Evolutionary conservation across 306 rosid genomes (phyloP), one percentile per base, ranked within the genome.

Genomic region (Fragaria ananassa): DNA sequence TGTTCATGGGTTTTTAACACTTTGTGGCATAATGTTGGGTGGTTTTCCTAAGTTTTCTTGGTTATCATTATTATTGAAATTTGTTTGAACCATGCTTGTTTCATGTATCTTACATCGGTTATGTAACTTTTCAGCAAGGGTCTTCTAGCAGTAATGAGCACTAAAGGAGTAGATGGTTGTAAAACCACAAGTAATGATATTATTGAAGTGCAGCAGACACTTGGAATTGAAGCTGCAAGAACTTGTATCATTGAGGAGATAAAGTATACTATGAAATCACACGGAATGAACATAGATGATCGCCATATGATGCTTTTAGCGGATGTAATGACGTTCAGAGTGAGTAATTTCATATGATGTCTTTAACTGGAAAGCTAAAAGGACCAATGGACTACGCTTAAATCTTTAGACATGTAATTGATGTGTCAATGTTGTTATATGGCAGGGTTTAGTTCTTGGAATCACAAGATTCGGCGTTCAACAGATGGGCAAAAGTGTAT

Each of bases 271-370:
- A 94, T 94, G 97, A 86, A 81, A 82, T 83, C 85, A 34, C 95
- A 93, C 41, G 92, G 91, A 72, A 90, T 94, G 97, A 89, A 87
- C 86, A 92, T 94, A 78, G 98, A 94, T 70, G 79, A 78, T 71
- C 96, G 98, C 53, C 98, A 94, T 83, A 92, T 94, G 93, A 92
- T 88, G 94, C 97, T 94, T 83, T 86, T 94, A 65, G 97, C 97
- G 34, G 98, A 94, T 85, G 81, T 94, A 77, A 94, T 94, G 98
- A 94, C 98, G 12, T 79, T 75, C 77, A 81, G 89, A 87, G 98
- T 90, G 70, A 90, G 96, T 80, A 13, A 8, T 60, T 60, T 74
- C 46, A 15, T 18, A 18, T 13, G 21, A 54, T 46, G 54, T 19
- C n/a, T 66, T 66, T 31, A 25, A 17, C 21, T 29, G 37, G 75